phyloP scores from a whole-genome alignment of 1,284 basidiomycete genomes.

The Chondrostereum purpureum region DNA sequence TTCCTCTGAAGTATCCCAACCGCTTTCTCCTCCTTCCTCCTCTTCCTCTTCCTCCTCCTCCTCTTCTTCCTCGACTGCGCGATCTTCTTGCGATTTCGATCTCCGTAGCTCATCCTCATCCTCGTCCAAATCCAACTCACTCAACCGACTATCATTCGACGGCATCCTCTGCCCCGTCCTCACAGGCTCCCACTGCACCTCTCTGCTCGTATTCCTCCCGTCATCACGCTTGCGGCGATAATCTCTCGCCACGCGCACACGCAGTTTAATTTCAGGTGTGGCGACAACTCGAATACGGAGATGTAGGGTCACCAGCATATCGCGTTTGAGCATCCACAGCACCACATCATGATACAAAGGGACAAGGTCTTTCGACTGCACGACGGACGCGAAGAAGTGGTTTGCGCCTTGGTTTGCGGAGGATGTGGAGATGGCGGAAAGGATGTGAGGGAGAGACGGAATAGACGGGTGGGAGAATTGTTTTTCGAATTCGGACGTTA shows the following conservation, averaged over 20 bases:
- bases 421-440: slow-evolving; percentile 66
- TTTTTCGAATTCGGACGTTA: slow-evolving; percentile 59
- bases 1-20: slow-evolving; percentile 48
- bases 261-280: slow-evolving; percentile 68
- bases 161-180: slow-evolving; percentile 35
- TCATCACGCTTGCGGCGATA: slow-evolving; percentile 30
- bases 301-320: slow-evolving; percentile 82
- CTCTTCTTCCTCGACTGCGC: slow-evolving; percentile 25
- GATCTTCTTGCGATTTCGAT: too few species aligned
- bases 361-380: slow-evolving; percentile 60
- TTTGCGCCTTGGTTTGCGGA: slow-evolving; percentile 54
- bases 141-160: slow-evolving; percentile 36
- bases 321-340: slow-evolving; percentile 87
- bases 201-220: slow-evolving; percentile 22
- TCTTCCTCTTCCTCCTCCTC: slow-evolving; percentile 19
- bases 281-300: slow-evolving; percentile 82
- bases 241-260: slow-evolving; percentile 43
- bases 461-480: slow-evolving; percentile 61
- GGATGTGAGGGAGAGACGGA: slow-evolving; percentile 67
- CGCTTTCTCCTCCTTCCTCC: slow-evolving; percentile 25
- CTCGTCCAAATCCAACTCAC: slow-evolving; percentile 25
- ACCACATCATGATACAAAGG: slow-evolving; percentile 77
- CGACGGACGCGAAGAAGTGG: slow-evolving; percentile 75
- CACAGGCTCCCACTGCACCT: slow-evolving; percentile 36
- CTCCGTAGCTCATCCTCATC: slow-evolving; percentile 29